A percentile compares a stretch with the other conserved stretches of the same genome.
phyloP scores from a whole-genome alignment of 2,329 filamentous ascomycete species.

The Plenodomus biglobosus region DNA sequence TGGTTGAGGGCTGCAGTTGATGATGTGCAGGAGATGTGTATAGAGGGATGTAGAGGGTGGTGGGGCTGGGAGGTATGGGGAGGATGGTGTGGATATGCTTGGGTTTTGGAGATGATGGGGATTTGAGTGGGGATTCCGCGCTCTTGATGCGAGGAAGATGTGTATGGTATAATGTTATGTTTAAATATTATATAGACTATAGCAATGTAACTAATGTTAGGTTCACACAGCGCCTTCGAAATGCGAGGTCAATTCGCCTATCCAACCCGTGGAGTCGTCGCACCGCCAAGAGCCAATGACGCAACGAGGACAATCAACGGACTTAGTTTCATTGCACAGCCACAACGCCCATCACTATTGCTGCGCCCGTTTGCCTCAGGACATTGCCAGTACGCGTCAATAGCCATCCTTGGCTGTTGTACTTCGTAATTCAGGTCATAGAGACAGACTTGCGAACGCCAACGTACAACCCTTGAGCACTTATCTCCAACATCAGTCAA shows the following conservation, averaged over 20 bases:
- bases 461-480: background rate
- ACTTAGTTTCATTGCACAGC: constrained; percentile 7
- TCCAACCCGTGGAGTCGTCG: background rate
- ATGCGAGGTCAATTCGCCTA: background rate
- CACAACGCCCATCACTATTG: background rate
- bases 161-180: no score
- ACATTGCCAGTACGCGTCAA: background rate
- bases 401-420: background rate
- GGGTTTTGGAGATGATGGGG: background rate
- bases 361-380: constrained; percentile 1
- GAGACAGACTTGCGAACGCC: background rate
- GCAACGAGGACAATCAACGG: constrained; percentile 3
- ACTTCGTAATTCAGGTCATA: background rate
- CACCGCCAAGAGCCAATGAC: constrained; percentile 14
- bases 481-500: background rate
- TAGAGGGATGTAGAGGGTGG: constrained; percentile 24
- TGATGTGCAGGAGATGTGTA: constrained; percentile 42
- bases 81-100: background rate
- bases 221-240: no score
- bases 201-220: no score
- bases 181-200: no score
- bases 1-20: constrained; percentile 52
- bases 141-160: no score
- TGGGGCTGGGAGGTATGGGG: constrained; percentile 5
- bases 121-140: no score